phyloP scores from a whole-genome alignment of 805 yeast genomes.

The Teunomyces panamensis region DNA sequence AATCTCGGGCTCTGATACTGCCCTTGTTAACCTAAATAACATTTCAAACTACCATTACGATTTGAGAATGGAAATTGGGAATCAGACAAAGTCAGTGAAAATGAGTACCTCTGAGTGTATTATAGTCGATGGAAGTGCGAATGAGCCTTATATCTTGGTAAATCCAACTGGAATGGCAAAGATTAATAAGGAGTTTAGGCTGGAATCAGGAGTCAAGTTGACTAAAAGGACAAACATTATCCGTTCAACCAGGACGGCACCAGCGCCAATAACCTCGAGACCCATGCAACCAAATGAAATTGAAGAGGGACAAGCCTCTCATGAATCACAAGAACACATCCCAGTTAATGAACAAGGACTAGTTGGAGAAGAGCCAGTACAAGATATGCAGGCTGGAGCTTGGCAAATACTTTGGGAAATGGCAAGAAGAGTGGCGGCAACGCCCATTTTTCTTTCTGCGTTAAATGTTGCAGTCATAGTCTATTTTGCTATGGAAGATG shows the following conservation, averaged over 20 bases:
- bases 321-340: too few species aligned
- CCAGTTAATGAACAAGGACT: too few species aligned
- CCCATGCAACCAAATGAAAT: too few species aligned
- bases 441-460: neutral
- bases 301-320: too few species aligned
- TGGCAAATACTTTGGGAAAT: neutral
- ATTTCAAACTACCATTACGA: constrained; percentile 24
- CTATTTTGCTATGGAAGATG: neutral
- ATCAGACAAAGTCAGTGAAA: constrained; percentile 10
- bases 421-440: neutral
- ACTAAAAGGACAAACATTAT: constrained; percentile 5
- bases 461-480: neutral
- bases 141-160: constrained; percentile 37
- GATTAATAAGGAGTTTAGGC: constrained; percentile 13
- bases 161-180: constrained; percentile 35
- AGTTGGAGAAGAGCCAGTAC: neutral
- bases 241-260: neutral
- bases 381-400: neutral
- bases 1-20: neutral
- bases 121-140: constrained; percentile 28
- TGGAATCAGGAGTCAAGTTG: constrained; percentile 12
- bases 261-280: too few species aligned
- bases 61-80: constrained; percentile 17
- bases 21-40: constrained; percentile 28
- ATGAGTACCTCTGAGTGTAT: constrained; percentile 43